Evolutionary conservation across 805 yeast species (phyloP), one percentile per base, ranked within the genome.

Genomic region (Schwanniomyces vanrijiae): DNA sequence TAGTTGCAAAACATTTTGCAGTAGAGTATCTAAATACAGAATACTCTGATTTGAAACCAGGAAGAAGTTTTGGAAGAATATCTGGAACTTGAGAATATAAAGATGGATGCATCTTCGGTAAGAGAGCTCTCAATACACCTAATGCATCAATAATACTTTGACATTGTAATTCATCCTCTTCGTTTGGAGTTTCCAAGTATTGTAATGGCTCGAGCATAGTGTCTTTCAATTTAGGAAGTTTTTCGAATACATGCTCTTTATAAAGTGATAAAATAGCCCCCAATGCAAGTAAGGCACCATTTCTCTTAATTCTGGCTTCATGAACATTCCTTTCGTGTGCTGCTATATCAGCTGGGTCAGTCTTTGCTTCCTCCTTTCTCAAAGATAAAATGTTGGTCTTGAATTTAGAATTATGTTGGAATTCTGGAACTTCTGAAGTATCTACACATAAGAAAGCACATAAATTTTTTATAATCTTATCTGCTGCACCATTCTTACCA

Each of bases 371-470:
- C 55, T 90, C 97, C 56, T 88, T 89, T 46, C 81, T 74, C 55
- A 90, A 73, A 1, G 97, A 89, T 44, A 91, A 67, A 10, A 92
- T 85, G 11, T 70, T 69, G 39, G 79, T 81, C 14, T 66, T 74
- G 46, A 76, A 71, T 11, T 68, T 65, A 33, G 79, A 77, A 55
- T 88, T 87, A 39, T 86, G 84, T 13, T 75, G 73, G 60, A 89
- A 94, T 58, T 90, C 97, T 2, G 99, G 99, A 26, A 92, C 97
- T 61, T 91, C 97, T 3, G 94, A 81, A 0, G 97, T 90, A 62
- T 92, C 99, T 26, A 91, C 97, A 69, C 99, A 94, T 43, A 94
- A 62, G 61, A 92, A 92, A 0, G 92, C 96, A 68, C 96, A 88
- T 46, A 95, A 69, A 60, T 94, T 94, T 62, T 89, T 92, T 38